Percentiles rank a stretch among this genome's conserved stretches.
These are phyloP conservation scores for Rasamsonia emersonii DNA, from an alignment of 2,329 filamentous ascomycete species.

Conservation along the genomic window DNA sequence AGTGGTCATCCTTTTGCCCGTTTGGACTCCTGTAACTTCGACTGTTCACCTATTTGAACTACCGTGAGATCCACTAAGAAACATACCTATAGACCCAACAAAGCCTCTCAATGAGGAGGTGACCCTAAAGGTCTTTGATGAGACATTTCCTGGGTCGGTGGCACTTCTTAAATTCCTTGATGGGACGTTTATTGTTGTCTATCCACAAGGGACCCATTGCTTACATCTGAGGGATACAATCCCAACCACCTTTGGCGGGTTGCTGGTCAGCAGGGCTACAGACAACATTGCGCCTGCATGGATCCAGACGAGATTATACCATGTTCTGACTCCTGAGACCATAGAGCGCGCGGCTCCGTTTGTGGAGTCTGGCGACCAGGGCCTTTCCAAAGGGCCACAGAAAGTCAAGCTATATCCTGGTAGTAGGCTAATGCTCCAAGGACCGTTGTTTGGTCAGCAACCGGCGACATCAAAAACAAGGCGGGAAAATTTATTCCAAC, in stretches of 20 bases:
- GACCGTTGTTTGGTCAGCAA: too few relatives aligned
- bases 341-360: too few relatives aligned
- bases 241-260: background rate
- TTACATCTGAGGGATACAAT: background rate
- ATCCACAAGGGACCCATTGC: background rate
- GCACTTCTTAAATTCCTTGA: background rate
- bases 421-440: background rate
- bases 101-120: background rate
- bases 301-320: background rate
- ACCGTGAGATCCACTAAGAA: background rate
- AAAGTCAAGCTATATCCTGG: too few relatives aligned
- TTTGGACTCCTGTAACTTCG: background rate
- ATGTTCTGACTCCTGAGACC: too few relatives aligned
- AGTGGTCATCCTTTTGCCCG: background rate
- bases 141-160: background rate
- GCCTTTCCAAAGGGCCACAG: too few relatives aligned
- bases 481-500: too few relatives aligned
- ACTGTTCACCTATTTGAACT: background rate
- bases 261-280: background rate
- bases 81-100: background rate
- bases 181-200: slow-evolving; percentile 1
- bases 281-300: background rate
- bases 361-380: too few relatives aligned
- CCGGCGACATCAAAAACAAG: too few relatives aligned
- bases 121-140: slow-evolving; percentile 1